phyloP scores from a whole-genome alignment of 371 early-diverging fungal species.

The Mycotypha africana region DNA sequence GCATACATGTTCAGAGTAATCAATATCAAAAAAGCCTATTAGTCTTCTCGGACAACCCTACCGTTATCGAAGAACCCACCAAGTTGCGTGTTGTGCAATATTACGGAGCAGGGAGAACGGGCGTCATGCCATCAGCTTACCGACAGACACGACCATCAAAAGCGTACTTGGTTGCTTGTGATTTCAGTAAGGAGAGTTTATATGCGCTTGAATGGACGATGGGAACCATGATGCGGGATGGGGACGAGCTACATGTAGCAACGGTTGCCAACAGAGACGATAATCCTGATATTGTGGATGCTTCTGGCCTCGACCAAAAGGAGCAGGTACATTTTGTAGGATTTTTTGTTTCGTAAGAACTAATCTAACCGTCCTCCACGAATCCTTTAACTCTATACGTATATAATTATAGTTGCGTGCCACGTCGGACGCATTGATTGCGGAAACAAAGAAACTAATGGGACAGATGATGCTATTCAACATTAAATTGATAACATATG shows the following conservation, averaged over 20 bases:
- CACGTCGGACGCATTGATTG: conserved; percentile 17
- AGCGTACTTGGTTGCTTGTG: conserved; percentile 34
- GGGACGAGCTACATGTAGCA: conserved; percentile 49
- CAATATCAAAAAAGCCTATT: conserved; percentile 1
- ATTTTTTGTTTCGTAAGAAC: neutral
- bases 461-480: conserved; percentile 40
- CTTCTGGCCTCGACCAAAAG: conserved; percentile 16
- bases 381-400: neutral
- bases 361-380: neutral
- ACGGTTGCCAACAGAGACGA: conserved; percentile 47
- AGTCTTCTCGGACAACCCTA: conserved; percentile 11
- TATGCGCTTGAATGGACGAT: conserved; percentile 50
- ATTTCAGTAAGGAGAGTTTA: conserved; percentile 36
- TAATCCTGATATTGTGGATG: conserved; percentile 29
- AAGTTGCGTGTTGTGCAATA: conserved; percentile 3
- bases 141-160: conserved; percentile 15
- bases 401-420: conserved; percentile 18
- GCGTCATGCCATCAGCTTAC: conserved; percentile 4
- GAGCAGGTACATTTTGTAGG: conserved; percentile 7
- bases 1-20: neutral
- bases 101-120: conserved; percentile 25
- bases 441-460: conserved; percentile 22
- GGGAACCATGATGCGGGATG: conserved; percentile 52
- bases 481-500: conserved; percentile 45
- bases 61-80: conserved; percentile 4